Evolutionary conservation across 2,329 filamentous ascomycete genomes (phyloP).

Genomic region (Colletotrichum plurivorum): DNA sequence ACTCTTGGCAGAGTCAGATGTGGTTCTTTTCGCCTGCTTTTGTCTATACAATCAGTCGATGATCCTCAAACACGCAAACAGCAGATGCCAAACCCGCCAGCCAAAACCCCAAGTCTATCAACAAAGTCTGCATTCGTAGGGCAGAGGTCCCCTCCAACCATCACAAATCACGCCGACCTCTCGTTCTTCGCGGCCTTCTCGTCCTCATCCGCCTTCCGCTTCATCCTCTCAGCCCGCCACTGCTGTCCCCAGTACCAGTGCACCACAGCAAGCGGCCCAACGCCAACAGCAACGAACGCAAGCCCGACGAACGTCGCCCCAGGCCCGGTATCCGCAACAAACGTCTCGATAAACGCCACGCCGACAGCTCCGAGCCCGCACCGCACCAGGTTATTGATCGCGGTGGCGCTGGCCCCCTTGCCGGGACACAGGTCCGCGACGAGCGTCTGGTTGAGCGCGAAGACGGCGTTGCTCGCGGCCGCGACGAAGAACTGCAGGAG

Average conservation of each 20-base stretch:
- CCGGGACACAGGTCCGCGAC: slow-evolving; percentile 51
- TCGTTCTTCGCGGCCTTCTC: neutral
- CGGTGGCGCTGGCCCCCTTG: slow-evolving; percentile 49
- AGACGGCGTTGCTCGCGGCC: slow-evolving; percentile 53
- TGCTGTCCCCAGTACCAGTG: slow-evolving; percentile 37
- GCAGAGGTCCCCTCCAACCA: neutral
- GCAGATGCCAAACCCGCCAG: no score
- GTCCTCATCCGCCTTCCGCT: neutral
- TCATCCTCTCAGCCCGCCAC: slow-evolving; percentile 26
- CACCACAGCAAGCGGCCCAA: slow-evolving; percentile 22
- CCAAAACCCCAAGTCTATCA: neutral
- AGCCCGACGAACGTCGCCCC: slow-evolving; percentile 20
- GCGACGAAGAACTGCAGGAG: slow-evolving; percentile 53
- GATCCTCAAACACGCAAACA: neutral
- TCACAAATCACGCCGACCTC: neutral
- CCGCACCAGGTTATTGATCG: slow-evolving; percentile 50
- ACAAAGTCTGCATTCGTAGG: neutral
- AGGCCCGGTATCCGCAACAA: slow-evolving; percentile 9
- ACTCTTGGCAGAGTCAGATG: neutral
- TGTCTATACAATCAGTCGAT: neutral
- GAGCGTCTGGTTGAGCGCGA: slow-evolving; percentile 52
- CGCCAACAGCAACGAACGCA: slow-evolving; percentile 19
- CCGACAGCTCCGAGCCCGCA: slow-evolving; percentile 27
- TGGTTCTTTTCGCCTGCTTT: neutral
- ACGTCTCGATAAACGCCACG: slow-evolving; percentile 13